Percentiles rank a stretch among this genome's conserved stretches.
These are phyloP conservation scores for Chrysochromulina tobinii DNA, from an alignment of 78 protist genomes.

Conservation along the genomic window DNA sequence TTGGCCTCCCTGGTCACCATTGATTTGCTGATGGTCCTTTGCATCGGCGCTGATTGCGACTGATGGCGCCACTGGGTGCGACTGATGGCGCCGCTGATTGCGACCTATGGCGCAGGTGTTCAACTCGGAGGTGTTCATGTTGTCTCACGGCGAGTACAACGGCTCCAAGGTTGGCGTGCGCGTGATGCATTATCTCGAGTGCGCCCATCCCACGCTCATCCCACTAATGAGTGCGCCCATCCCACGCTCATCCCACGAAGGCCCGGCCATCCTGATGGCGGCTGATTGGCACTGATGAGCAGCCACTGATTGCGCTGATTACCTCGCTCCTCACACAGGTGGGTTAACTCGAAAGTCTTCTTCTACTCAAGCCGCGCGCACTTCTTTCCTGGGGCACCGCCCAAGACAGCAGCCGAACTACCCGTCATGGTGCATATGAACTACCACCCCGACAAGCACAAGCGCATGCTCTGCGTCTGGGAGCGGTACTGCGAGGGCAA, in stretches of 20 bases:
- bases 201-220: no score
- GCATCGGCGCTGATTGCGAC: no score
- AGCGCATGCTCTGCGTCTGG: neutral
- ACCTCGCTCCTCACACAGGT: neutral
- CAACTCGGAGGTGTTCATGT: neutral
- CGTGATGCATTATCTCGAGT: neutral
- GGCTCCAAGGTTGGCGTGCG: neutral
- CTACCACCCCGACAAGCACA: slow-evolving; percentile 25
- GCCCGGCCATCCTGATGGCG: no score
- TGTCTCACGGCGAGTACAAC: neutral
- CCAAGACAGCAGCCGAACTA: neutral
- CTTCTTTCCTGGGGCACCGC: neutral
- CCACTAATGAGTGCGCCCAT: no score
- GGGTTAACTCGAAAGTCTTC: neutral
- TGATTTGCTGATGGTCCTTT: no score
- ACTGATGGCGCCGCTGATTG: no score
- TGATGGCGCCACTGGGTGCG: no score
- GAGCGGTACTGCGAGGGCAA: neutral
- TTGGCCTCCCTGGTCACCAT: no score
- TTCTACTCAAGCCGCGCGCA: neutral
- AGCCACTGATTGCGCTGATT: no score
- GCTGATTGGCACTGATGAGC: no score
- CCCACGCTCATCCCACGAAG: no score
- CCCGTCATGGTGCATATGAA: slow-evolving; percentile 19
- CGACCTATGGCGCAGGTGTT: neutral